Conservation (phyloP, 108 stramenopile species). For the Cylindrotheca closterium region DNA sequence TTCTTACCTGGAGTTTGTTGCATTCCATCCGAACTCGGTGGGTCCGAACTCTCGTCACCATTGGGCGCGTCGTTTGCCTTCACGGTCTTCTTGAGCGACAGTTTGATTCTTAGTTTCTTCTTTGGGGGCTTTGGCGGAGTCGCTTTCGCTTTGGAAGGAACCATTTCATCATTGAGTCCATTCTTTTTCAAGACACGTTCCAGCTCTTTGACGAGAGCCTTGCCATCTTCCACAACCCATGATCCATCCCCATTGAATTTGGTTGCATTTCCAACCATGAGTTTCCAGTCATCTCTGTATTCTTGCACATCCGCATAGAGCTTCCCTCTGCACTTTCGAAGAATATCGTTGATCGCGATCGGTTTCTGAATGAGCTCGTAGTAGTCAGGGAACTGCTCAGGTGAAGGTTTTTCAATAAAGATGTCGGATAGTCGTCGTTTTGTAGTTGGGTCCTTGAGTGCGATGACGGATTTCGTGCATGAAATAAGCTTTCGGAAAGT, state of each 20-base stretch:
- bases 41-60: slow-evolving; percentile 2
- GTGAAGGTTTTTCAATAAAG: slow-evolving; percentile 85
- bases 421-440: slow-evolving; percentile 78
- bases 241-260: slow-evolving; percentile 84
- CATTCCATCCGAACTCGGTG: no score
- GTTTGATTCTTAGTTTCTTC: slow-evolving; percentile 55
- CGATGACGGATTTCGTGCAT: slow-evolving; percentile 70
- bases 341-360: slow-evolving; percentile 87
- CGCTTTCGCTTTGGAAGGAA: slow-evolving; percentile 34
- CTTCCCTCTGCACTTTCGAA: slow-evolving; percentile 75
- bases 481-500: slow-evolving; percentile 74
- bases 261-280: slow-evolving; percentile 74
- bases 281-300: slow-evolving; percentile 78
- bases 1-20: not conserved
- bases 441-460: slow-evolving; percentile 75
- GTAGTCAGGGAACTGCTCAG: slow-evolving; percentile 82
- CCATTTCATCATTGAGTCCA: slow-evolving; percentile 41
- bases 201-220: slow-evolving; percentile 66
- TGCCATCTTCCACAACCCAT: slow-evolving; percentile 76
- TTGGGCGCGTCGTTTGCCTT: not conserved
- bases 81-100: slow-evolving; percentile 46
- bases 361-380: slow-evolving; percentile 79
- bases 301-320: slow-evolving; percentile 59
- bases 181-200: slow-evolving; percentile 80
- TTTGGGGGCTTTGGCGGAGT: slow-evolving; percentile 22